Percentiles rank a stretch among this genome's conserved stretches.
Conservation (phyloP, 495 filamentous ascomycete species). For the Daldinia caldariorum region DNA sequence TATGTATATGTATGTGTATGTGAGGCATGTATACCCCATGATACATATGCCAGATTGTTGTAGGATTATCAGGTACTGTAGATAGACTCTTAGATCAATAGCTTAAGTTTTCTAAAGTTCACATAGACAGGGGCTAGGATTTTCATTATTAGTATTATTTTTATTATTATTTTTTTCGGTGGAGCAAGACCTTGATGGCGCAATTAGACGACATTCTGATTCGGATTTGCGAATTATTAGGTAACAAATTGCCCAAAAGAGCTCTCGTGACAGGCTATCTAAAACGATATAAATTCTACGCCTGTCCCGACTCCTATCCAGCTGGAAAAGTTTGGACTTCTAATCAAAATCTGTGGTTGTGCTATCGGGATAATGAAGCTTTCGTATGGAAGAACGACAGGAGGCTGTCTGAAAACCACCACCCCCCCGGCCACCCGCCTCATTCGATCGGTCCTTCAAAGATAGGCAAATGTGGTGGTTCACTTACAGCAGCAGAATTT, state of each 20-base stretch:
- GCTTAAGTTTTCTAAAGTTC: slow-evolving; percentile 11
- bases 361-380: slow-evolving; percentile 16
- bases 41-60: slow-evolving; percentile 15
- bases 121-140: slow-evolving; percentile 6
- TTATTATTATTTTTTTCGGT: slow-evolving; percentile 9
- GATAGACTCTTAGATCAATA: slow-evolving; percentile 19
- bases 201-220: slow-evolving; percentile 42
- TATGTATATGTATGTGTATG: slow-evolving; percentile 20
- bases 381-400: not conserved
- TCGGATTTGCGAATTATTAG: slow-evolving; percentile 38
- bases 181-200: slow-evolving; percentile 38
- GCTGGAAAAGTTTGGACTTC: slow-evolving; percentile 2
- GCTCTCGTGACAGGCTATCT: slow-evolving; percentile 38
- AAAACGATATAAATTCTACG: slow-evolving; percentile 36
- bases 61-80: slow-evolving; percentile 3
- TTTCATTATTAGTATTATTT: too few species aligned
- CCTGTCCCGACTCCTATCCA: not conserved
- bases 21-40: slow-evolving; percentile 7
- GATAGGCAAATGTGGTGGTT: slow-evolving; percentile 37
- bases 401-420: slow-evolving; percentile 1
- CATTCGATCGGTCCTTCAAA: slow-evolving; percentile 29
- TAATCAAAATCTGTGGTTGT: not conserved
- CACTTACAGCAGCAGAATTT: slow-evolving; percentile 12
- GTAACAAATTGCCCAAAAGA: slow-evolving; percentile 31
- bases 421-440: slow-evolving; percentile 33